A percentile compares a stretch with the other conserved stretches of the same genome.
phyloP scores from a whole-genome alignment of 139 green algal genomes.

The Picochlorum sp. region DNA sequence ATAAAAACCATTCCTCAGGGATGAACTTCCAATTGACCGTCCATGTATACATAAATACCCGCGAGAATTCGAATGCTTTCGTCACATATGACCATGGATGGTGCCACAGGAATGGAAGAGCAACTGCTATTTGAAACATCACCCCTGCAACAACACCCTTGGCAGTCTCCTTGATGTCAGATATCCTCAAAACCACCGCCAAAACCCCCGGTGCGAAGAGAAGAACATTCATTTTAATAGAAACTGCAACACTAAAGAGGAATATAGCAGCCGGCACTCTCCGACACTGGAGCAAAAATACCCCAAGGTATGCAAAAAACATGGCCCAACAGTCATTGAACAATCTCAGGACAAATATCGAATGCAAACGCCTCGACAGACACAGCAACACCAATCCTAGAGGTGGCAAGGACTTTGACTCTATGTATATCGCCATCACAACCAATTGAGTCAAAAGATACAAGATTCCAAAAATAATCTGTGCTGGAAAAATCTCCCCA shows the following conservation, averaged over 20 bases:
- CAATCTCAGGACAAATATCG: conserved; percentile 74
- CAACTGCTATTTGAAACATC: conserved; percentile 46
- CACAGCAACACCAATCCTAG: conserved; percentile 60
- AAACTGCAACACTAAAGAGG: conserved; percentile 55
- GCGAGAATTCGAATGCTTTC: conserved; percentile 62
- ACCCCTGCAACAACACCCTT: conserved; percentile 19
- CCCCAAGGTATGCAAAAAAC: conserved; percentile 44
- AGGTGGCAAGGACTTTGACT: conserved; percentile 44
- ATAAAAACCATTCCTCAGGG: conserved; percentile 56
- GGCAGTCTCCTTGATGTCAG: not conserved
- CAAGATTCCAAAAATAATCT: conserved; percentile 46
- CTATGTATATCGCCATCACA: conserved; percentile 55
- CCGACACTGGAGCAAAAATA: conserved; percentile 25
- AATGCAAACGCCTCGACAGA: conserved; percentile 73
- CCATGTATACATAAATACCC: conserved; percentile 71
- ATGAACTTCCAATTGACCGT: conserved; percentile 83
- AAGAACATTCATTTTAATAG: conserved; percentile 86
- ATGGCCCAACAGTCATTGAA: conserved; percentile 83
- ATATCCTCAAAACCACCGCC: conserved; percentile 49
- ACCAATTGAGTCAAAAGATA: conserved; percentile 59
- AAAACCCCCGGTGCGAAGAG: conserved; percentile 65
- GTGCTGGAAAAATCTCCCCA: conserved; percentile 29
- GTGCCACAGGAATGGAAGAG: conserved; percentile 49
- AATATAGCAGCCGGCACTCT: conserved; percentile 24
- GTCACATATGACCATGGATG: conserved; percentile 45